A percentile compares a stretch with the other conserved stretches of the same genome.
These are phyloP conservation scores for Cladophialophora psammophila DNA, from an alignment of 2,329 filamentous ascomycete species.

Conservation along the genomic window DNA sequence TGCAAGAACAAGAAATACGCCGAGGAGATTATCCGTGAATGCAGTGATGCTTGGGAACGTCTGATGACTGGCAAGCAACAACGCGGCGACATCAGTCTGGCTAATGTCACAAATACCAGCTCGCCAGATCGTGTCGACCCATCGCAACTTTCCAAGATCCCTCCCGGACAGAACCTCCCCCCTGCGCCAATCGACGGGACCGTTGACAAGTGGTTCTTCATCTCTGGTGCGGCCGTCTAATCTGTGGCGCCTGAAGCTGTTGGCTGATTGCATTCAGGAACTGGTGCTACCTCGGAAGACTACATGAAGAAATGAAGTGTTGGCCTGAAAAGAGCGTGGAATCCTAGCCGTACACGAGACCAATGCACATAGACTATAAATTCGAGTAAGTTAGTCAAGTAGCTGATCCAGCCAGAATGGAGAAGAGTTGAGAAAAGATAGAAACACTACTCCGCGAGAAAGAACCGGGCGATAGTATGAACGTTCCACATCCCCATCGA, in stretches of 20 bases:
- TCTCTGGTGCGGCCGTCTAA: conserved; percentile 90
- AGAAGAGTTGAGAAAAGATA: not conserved
- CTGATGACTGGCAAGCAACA: conserved; percentile 89
- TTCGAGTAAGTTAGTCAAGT: conserved; percentile 8
- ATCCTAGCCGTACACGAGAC: not conserved
- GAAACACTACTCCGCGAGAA: not conserved
- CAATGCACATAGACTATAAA: conserved; percentile 25
- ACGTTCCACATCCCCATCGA: not conserved
- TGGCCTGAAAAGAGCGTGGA: conserved; percentile 5
- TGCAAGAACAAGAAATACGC: conserved; percentile 99
- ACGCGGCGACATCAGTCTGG: conserved; percentile 79
- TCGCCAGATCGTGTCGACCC: conserved; percentile 75
- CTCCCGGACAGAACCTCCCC: conserved; percentile 77
- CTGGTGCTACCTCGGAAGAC: conserved; percentile 38
- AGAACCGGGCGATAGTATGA: not conserved
- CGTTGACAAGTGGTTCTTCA: conserved; percentile 99
- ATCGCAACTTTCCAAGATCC: conserved; percentile 77
- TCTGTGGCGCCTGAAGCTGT: conserved; percentile 17
- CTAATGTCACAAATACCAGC: conserved; percentile 78
- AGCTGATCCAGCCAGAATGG: conserved; percentile 13
- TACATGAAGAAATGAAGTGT: conserved; percentile 37
- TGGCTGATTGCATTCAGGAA: conserved; percentile 37
- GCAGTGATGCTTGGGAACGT: conserved; percentile 95
- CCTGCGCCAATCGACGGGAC: conserved; percentile 91
- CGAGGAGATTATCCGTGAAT: conserved; percentile 93